Evolutionary conservation across 2,329 filamentous ascomycete species (phyloP).

Genomic region (Ascocoryne sarcoides): DNA sequence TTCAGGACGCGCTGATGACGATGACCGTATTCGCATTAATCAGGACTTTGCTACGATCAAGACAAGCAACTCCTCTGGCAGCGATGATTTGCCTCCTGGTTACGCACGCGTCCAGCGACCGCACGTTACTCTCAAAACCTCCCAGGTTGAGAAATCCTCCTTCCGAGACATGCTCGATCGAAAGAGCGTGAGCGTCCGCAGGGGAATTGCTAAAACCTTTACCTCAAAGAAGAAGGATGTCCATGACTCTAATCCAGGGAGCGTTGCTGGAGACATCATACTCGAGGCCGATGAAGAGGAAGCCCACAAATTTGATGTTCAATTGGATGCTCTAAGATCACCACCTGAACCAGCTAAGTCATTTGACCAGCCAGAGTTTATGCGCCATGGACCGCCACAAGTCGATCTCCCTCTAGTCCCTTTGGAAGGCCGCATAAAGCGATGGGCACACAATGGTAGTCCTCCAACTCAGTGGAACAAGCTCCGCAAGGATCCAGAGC

Average conservation of each 20-base stretch:
- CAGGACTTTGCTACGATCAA: slow-evolving; percentile 5
- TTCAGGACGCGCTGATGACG: background rate
- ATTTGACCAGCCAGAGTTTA: slow-evolving; percentile 1
- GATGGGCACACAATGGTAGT: slow-evolving; percentile 43
- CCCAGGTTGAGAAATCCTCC: slow-evolving; percentile 46
- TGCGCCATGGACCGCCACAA: slow-evolving; percentile 4
- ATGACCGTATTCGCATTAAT: background rate
- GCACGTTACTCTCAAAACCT: slow-evolving; percentile 32
- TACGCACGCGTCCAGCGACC: slow-evolving; percentile 17
- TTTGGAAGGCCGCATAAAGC: slow-evolving; percentile 36
- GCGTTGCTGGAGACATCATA: slow-evolving; percentile 4
- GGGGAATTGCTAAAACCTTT: slow-evolving; percentile 45
- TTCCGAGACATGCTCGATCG: slow-evolving; percentile 44
- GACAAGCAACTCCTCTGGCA: slow-evolving; percentile 2
- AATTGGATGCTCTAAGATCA: background rate
- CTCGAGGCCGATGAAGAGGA: slow-evolving; percentile 14
- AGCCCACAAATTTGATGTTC: slow-evolving; percentile 5
- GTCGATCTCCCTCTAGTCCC: slow-evolving; percentile 35
- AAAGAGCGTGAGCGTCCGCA: slow-evolving; percentile 46
- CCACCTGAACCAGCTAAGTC: background rate
- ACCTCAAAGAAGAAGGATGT: slow-evolving; percentile 38
- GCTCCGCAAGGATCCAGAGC: slow-evolving; percentile 48
- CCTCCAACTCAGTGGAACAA: slow-evolving; percentile 47
- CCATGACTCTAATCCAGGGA: background rate
- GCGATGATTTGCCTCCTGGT: slow-evolving; percentile 4